Evolutionary conservation across 768 basidiomycete species (phyloP).

Genomic region (Lactarius trivialis): DNA sequence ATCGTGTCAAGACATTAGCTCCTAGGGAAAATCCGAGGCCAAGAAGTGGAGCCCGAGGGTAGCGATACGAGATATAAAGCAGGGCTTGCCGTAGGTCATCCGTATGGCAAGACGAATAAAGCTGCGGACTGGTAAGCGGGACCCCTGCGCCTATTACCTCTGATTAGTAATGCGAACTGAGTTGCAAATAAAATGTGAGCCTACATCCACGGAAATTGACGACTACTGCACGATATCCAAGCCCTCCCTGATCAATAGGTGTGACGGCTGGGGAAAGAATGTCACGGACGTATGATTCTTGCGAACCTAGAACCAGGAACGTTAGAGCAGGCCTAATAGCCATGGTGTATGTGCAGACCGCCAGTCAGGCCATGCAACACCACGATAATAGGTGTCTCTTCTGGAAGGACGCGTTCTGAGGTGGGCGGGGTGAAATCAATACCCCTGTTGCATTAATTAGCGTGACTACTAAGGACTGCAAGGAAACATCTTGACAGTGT

Average conservation of each 20-base stretch:
- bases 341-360: conserved; percentile 29
- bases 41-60: conserved; percentile 74
- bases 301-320: conserved; percentile 48
- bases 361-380: conserved; percentile 46
- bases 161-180: neutral
- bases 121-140: conserved; percentile 33
- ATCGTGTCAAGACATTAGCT: conserved; percentile 84
- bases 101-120: conserved; percentile 87
- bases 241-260: conserved; percentile 68
- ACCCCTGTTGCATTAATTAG: conserved; percentile 37
- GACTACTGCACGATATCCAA: conserved; percentile 86
- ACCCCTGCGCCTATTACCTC: conserved; percentile 8
- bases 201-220: conserved; percentile 90
- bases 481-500: conserved; percentile 45
- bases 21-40: conserved; percentile 93
- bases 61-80: conserved; percentile 62
- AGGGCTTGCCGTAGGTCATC: conserved; percentile 82
- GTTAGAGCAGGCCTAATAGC: conserved; percentile 5
- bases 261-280: conserved; percentile 68
- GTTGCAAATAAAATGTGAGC: conserved; percentile 25
- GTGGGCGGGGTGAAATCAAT: conserved; percentile 53
- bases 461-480: neutral
- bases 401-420: conserved; percentile 26
- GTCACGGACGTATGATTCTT: conserved; percentile 86
- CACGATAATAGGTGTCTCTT: conserved; percentile 47